Evolutionary conservation across 2,329 filamentous ascomycete species (phyloP).

Genomic region (Neonectria coccinea): DNA sequence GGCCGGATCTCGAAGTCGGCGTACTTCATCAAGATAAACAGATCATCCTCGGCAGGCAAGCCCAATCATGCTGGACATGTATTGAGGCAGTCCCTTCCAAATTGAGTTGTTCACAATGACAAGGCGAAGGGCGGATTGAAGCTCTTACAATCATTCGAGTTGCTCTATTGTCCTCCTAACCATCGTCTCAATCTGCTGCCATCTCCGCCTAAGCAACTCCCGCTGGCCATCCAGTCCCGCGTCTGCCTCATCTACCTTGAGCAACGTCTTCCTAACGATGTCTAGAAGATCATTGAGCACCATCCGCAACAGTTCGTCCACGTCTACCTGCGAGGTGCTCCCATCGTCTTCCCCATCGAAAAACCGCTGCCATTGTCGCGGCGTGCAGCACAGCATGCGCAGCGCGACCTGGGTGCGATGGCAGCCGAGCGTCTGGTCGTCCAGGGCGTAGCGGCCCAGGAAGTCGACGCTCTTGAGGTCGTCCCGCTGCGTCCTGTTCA

Average conservation of each 20-base stretch:
- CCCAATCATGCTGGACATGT: too few species aligned
- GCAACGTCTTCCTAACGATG: constrained; percentile 47
- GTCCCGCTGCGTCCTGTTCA: constrained; percentile 53
- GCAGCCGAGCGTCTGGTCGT: constrained; percentile 55
- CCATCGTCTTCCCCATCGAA: constrained; percentile 58
- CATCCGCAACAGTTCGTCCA: constrained; percentile 51
- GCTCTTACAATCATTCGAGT: constrained; percentile 23
- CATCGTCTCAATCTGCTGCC: constrained; percentile 57
- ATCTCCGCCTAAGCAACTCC: constrained; percentile 54
- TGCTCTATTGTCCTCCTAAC: constrained; percentile 50
- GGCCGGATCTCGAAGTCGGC: too few species aligned
- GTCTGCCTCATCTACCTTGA: constrained; percentile 49
- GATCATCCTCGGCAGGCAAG: too few species aligned
- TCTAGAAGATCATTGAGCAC: constrained; percentile 54
- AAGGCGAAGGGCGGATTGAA: not conserved
- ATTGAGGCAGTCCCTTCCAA: too few species aligned
- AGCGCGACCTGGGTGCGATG: constrained; percentile 67
- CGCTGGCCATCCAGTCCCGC: constrained; percentile 49
- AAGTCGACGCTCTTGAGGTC: constrained; percentile 60
- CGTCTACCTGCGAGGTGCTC: constrained; percentile 57
- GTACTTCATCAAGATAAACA: too few species aligned
- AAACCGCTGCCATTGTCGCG: constrained; percentile 54
- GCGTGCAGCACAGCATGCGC: constrained; percentile 50
- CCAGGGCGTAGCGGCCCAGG: constrained; percentile 62
- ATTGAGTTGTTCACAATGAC: too few species aligned